Evolutionary conservation across 495 filamentous ascomycete species (phyloP).

Genomic region (Aspergillus mulundensis): DNA sequence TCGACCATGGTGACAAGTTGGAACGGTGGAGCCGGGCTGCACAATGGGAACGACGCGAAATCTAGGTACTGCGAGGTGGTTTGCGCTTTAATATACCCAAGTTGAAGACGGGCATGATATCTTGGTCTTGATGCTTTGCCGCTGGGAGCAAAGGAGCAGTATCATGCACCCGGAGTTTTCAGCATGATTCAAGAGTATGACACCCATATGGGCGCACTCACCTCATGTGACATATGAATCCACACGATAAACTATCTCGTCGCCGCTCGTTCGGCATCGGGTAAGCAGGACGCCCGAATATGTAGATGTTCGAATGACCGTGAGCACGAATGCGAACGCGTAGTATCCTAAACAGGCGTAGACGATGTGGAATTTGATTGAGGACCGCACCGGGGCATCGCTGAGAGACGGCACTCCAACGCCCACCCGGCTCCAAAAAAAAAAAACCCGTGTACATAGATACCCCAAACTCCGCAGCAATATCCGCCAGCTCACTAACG

Average conservation of each 20-base stretch:
- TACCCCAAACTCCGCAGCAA: not conserved
- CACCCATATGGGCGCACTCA: not conserved
- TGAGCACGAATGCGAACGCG: not conserved
- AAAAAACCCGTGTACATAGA: not conserved
- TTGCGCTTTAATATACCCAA: conserved; percentile 6
- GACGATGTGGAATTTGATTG: not conserved
- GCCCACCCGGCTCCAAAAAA: not conserved
- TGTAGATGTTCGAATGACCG: not conserved
- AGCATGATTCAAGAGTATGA: not conserved
- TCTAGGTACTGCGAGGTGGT: not conserved
- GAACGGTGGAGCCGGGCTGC: not conserved
- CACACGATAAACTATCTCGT: not conserved
- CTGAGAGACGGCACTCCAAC: not conserved
- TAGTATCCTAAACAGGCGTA: not conserved
- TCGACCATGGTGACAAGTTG: not conserved
- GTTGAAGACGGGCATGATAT: not conserved
- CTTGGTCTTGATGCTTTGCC: not conserved
- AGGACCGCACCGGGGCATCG: not conserved
- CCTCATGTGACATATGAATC: conserved; percentile 1
- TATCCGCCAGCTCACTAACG: not conserved
- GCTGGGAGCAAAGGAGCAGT: not conserved
- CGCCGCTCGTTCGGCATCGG: not conserved
- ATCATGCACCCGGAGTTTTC: not conserved
- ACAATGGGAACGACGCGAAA: not conserved
- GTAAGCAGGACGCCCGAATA: not conserved